Evolutionary conservation across 768 basidiomycete genomes (phyloP), one percentile per base, ranked within the genome.

Genomic region (Boletus bicolor): DNA sequence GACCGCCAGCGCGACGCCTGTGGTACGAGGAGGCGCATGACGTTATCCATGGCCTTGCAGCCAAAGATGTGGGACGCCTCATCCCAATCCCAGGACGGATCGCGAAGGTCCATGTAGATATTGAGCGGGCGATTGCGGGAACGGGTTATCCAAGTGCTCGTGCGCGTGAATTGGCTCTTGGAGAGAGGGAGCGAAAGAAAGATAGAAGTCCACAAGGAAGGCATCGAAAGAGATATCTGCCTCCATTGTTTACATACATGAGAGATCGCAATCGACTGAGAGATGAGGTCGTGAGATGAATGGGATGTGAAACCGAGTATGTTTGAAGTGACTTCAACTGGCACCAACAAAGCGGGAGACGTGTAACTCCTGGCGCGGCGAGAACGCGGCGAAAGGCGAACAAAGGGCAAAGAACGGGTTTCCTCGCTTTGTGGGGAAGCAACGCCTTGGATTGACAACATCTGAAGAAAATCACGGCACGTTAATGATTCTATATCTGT

Each of bases 21-120:
- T 12, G 76, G 74, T 8, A 79, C 61, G 10, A 85, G 68, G 32
- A 79, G 67, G 15, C 69, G 73, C 55, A 84, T 70, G 36, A 82
- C 64, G 14, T 68, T 58, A 45, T 78, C 73, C 79, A 84, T 79
- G 19, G 58, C 74, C 44, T 73, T 63, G 67, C 71, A 75, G 5
- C 55, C 59, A 56, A 84, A 83, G 0, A 63, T 53, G 11, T 80
- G 78, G 51, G 80, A 77, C 1, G 69, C 55, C 48, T 73, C 66
- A 41, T 79, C 75, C 80, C 82, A 85, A 49, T 79, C 71, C 79
- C 83, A 84, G 19, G 67, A 60, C 2, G 78, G 77, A 68, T 86
- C 84, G 17, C 84, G 81, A 59, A 85, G 76, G 63, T 85, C 83
- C 58, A 85, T 74, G 44, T 76, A 65, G 44, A 86, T 73, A 57